Base-by-base conservation (phyloP, 1,284 basidiomycete species). In the Lentinus polychrous region DNA sequence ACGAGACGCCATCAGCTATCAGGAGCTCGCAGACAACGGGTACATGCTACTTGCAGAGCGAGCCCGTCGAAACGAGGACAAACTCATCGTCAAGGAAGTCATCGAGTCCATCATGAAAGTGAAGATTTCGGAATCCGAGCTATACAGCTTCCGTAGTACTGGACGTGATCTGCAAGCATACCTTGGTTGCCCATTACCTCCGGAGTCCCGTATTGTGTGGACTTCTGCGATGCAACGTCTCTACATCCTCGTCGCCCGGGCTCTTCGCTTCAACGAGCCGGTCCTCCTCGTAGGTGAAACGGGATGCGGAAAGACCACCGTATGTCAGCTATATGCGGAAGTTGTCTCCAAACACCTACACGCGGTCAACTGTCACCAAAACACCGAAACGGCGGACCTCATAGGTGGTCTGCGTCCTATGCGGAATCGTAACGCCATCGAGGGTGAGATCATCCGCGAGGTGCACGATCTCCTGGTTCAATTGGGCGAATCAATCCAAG, bases 1-100 rank as follows among this genome's bases (percentile, higher is more conserved):
- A 12, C 76, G 96, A 50, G 88, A 90, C 51, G 90, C 93, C 1
- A 74, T 92, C 37, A 84, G 88, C 5, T 94, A 96, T 62, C 86
- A 98, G 61, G 86, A 96, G 62, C 74, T 99, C 40, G 96, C 95
- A 0, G 86, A 95, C 57, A 93, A 97, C 57, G 96, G 96, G 0
- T 99, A 94, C 68, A 98, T 99, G 94, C 77, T 99, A 6, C 74
- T 99, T 10, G 96, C 94, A 0, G 96, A 99, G 66, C 83, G 96
- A 22, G 78, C 92, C 2, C 78, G 96, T 32, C 78, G 83, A 32
- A 69, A 75, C 2, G 94, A 98, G 54, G 96, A 99, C 67, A 94
- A 90, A 65, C 62, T 70, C 0, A 83, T 88, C 1, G 96, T 99
- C 51, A 94, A 94, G 66, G 88, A 93, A 55, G 88, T 98, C 42